phyloP scores from a whole-genome alignment of 164 flowering plant species.

The Kalanchoe fedtschenkoi region DNA sequence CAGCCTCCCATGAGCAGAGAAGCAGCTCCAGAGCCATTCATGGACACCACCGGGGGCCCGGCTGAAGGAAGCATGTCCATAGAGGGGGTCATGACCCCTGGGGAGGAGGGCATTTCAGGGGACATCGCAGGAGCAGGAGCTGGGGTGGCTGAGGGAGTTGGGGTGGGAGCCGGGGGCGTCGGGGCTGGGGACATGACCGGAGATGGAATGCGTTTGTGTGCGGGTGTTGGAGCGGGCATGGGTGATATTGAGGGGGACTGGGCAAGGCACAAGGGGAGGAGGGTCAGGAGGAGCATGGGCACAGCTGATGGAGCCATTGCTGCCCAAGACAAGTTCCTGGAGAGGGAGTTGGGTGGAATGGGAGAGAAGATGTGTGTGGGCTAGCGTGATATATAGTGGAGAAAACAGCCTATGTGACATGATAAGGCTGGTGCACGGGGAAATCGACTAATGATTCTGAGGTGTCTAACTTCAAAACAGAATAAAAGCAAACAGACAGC shows the following conservation, averaged over 20 bases:
- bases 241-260: neutral
- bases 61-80: neutral
- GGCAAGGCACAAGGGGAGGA: neutral
- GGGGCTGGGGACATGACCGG: neutral
- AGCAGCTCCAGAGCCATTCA: slow-evolving; percentile 1
- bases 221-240: neutral
- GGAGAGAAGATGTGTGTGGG: neutral
- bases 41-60: neutral
- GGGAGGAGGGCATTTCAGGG: neutral
- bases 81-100: neutral
- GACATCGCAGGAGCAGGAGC: neutral
- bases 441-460: too few species aligned
- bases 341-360: neutral
- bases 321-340: neutral
- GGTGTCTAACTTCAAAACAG: too few species aligned
- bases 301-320: neutral
- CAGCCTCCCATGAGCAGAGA: neutral
- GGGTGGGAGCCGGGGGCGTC: neutral
- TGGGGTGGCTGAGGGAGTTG: neutral
- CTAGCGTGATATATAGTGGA: neutral
- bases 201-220: neutral
- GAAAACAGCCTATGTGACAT: neutral
- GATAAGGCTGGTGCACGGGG: too few species aligned
- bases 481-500: too few species aligned
- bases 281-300: neutral